A percentile compares a stretch with the other conserved stretches of the same genome.
Evolutionary conservation across 139 green algal species (phyloP).

Genomic region (Astrephomene gubernaculifera): DNA sequence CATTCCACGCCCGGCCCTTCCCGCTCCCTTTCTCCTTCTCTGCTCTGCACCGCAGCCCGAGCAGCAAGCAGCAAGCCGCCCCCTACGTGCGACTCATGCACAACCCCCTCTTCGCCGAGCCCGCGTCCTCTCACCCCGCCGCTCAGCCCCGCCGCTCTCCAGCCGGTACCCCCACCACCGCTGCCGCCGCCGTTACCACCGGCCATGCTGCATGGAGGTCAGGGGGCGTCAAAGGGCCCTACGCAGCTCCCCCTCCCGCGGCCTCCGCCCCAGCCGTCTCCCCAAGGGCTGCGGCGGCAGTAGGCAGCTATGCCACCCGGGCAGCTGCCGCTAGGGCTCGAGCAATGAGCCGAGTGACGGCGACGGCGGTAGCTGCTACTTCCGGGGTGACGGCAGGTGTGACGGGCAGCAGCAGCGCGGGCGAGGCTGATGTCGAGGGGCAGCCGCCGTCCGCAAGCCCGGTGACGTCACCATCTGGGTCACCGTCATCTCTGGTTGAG

Average conservation of each 20-base stretch:
- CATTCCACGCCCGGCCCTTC: background rate
- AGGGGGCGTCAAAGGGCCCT: background rate
- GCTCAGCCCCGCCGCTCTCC: background rate
- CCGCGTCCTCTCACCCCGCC: too few relatives aligned
- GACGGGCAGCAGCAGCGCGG: too few relatives aligned
- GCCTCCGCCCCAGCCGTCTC: background rate
- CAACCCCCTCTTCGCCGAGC: background rate
- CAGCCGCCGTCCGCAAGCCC: too few relatives aligned
- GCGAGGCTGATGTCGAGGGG: too few relatives aligned
- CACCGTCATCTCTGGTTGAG: too few relatives aligned
- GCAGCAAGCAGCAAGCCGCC: background rate
- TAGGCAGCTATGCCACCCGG: background rate
- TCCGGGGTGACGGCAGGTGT: too few relatives aligned
- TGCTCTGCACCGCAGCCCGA: too few relatives aligned
- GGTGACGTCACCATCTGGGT: too few relatives aligned
- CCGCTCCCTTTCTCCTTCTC: too few relatives aligned
- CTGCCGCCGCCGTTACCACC: too few relatives aligned
- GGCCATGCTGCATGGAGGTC: background rate
- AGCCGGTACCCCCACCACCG: too few relatives aligned
- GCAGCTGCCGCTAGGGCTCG: background rate
- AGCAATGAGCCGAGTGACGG: conserved; percentile 2
- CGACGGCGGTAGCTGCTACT: too few relatives aligned
- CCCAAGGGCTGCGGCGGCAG: background rate
- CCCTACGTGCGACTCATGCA: background rate
- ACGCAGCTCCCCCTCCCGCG: background rate